Conservation (phyloP, 768 basidiomycete genomes). For the Mycena olivaceomarginata region DNA sequence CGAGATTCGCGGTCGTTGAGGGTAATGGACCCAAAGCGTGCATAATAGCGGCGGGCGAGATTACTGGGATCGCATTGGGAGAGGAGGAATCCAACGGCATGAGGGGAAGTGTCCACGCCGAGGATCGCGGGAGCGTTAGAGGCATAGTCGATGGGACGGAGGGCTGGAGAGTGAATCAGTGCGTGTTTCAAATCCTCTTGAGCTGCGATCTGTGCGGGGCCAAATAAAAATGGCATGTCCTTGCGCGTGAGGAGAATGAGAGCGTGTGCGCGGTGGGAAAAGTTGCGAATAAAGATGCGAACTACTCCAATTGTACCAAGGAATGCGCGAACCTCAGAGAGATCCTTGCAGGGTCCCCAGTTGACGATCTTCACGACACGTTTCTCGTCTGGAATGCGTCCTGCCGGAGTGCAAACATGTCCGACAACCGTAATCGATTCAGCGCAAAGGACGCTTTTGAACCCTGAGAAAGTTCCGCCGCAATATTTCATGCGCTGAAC, state of each 20-base stretch:
- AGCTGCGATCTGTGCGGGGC: neutral
- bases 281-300: slow-evolving; percentile 7
- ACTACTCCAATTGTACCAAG: slow-evolving; percentile 6
- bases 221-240: neutral
- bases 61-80: slow-evolving; percentile 49
- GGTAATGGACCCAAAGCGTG: slow-evolving; percentile 59
- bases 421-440: neutral
- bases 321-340: neutral
- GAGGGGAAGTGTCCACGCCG: slow-evolving; percentile 59
- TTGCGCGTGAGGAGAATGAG: neutral
- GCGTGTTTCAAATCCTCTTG: slow-evolving; percentile 12
- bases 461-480: slow-evolving; percentile 44
- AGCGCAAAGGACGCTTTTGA: neutral
- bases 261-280: neutral
- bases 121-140: slow-evolving; percentile 51
- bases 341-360: slow-evolving; percentile 2
- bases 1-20: slow-evolving; percentile 56
- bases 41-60: too few relatives aligned
- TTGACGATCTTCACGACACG: slow-evolving; percentile 1
- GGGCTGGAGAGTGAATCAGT: slow-evolving; percentile 30
- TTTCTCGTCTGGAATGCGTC: slow-evolving; percentile 9
- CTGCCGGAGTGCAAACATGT: slow-evolving; percentile 5
- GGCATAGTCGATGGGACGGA: slow-evolving; percentile 50
- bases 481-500: too few relatives aligned
- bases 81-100: slow-evolving; percentile 60